Percentiles rank a stretch among this genome's conserved stretches.
phyloP scores from a whole-genome alignment of 176 grass and related monocot genomes.

The Oryza meridionalis region DNA sequence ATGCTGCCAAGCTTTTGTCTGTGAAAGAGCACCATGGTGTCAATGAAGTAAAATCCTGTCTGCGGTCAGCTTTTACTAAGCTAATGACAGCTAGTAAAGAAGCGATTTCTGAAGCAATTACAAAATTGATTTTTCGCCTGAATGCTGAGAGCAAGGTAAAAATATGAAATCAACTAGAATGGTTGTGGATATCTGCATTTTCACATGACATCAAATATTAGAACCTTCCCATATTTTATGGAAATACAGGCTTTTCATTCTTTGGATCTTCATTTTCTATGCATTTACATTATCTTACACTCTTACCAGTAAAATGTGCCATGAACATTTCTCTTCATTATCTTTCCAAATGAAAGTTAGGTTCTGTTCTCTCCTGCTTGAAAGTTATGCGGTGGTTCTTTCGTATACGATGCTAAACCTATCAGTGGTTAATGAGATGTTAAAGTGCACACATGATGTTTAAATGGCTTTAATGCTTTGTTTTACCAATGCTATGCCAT shows the following conservation, averaged over 20 bases:
- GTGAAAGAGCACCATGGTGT: constrained; percentile 40
- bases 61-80: constrained; percentile 68
- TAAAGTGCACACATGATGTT: neutral
- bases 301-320: neutral
- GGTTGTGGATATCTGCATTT: constrained; percentile 15
- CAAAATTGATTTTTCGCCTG: constrained; percentile 63
- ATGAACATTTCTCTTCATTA: neutral
- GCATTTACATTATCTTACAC: constrained; percentile 6
- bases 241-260: neutral
- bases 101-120: constrained; percentile 54
- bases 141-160: constrained; percentile 77
- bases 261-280: constrained; percentile 10
- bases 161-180: neutral
- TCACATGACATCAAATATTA: neutral
- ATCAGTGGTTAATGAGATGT: neutral
- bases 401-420: neutral
- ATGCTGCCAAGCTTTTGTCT: constrained; percentile 56
- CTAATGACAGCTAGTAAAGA: constrained; percentile 78
- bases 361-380: neutral
- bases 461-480: neutral
- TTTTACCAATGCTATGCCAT: constrained; percentile 14
- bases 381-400: neutral
- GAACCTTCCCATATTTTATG: neutral
- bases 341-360: neutral
- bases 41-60: constrained; percentile 48